phyloP scores from a whole-genome alignment of 345 rosid genomes.

The Diplotaxis tenuifolia region DNA sequence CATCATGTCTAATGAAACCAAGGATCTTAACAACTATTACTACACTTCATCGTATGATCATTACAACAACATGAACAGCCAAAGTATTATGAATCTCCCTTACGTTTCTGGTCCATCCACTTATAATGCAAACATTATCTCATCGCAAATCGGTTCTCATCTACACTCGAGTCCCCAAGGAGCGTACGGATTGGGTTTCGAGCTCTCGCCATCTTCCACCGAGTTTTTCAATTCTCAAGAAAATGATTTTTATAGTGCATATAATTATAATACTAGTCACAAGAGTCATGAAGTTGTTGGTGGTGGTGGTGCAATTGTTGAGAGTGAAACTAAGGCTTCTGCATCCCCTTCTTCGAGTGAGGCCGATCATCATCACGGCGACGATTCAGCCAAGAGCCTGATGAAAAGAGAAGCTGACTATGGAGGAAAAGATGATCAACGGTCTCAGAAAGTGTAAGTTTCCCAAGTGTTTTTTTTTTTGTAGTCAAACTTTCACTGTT shows the following conservation, averaged over 20 bases:
- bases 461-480: background rate
- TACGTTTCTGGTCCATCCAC: slow-evolving; percentile 44
- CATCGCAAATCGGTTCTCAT: slow-evolving; percentile 46
- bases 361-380: slow-evolving; percentile 47
- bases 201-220: slow-evolving; percentile 48
- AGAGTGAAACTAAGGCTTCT: slow-evolving; percentile 45
- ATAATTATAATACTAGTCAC: slow-evolving; percentile 8
- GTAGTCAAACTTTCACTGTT: background rate
- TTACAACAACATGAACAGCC: slow-evolving; percentile 22
- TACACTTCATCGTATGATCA: slow-evolving; percentile 20
- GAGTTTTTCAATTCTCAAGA: slow-evolving; percentile 47
- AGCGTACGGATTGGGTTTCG: slow-evolving; percentile 55
- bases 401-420: slow-evolving; percentile 38
- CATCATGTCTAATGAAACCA: slow-evolving; percentile 70
- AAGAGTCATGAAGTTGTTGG: slow-evolving; percentile 29
- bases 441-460: slow-evolving; percentile 55
- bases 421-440: slow-evolving; percentile 45
- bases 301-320: slow-evolving; percentile 26
- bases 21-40: slow-evolving; percentile 47
- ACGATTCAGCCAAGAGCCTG: slow-evolving; percentile 45
- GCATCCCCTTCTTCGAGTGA: slow-evolving; percentile 57
- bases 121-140: slow-evolving; percentile 32
- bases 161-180: slow-evolving; percentile 48
- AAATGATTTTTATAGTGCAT: slow-evolving; percentile 24
- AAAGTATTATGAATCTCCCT: slow-evolving; percentile 14